phyloP scores from a whole-genome alignment of 495 filamentous ascomycete species.

The Aspergillus nidulans region DNA sequence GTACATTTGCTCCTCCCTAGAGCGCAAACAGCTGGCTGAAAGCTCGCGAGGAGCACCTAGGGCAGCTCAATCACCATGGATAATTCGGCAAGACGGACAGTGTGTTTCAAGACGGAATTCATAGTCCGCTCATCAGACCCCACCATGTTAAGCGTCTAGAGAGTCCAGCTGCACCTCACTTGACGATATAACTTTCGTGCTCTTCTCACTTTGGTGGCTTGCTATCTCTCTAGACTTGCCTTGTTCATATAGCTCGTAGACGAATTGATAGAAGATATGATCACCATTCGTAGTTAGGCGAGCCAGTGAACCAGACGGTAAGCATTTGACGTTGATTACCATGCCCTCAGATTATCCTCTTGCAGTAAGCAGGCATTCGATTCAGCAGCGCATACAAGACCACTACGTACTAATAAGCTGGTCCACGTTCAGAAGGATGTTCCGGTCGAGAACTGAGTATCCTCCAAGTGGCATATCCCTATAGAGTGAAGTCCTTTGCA shows the following conservation, averaged over 20 bases:
- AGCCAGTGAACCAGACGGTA: slow-evolving; percentile 54
- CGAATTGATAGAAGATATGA: slow-evolving; percentile 53
- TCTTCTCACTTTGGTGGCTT: not conserved
- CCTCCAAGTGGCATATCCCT: slow-evolving; percentile 57
- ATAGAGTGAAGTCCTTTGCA: slow-evolving; percentile 47
- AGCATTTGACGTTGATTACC: slow-evolving; percentile 58
- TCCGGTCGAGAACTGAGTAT: slow-evolving; percentile 48
- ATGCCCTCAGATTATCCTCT: slow-evolving; percentile 45
- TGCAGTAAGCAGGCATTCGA: slow-evolving; percentile 55
- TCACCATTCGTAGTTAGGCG: slow-evolving; percentile 50
- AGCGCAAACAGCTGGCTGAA: slow-evolving; percentile 60
- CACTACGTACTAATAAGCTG: slow-evolving; percentile 51
- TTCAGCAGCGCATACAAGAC: slow-evolving; percentile 61
- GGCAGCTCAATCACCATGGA: slow-evolving; percentile 64
- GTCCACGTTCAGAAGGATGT: slow-evolving; percentile 57
- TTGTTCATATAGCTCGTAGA: slow-evolving; percentile 21
- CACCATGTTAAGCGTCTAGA: slow-evolving; percentile 15
- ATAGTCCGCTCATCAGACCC: slow-evolving; percentile 20
- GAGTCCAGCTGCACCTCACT: slow-evolving; percentile 12
- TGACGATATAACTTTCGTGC: not conserved
- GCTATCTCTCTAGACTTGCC: not conserved
- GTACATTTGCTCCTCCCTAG: slow-evolving; percentile 54
- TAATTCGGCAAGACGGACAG: not conserved
- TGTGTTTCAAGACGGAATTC: slow-evolving; percentile 25
- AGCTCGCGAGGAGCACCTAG: slow-evolving; percentile 61